phyloP scores from a whole-genome alignment of 1,139 yeast genomes.

The Petasospora fabianii region DNA sequence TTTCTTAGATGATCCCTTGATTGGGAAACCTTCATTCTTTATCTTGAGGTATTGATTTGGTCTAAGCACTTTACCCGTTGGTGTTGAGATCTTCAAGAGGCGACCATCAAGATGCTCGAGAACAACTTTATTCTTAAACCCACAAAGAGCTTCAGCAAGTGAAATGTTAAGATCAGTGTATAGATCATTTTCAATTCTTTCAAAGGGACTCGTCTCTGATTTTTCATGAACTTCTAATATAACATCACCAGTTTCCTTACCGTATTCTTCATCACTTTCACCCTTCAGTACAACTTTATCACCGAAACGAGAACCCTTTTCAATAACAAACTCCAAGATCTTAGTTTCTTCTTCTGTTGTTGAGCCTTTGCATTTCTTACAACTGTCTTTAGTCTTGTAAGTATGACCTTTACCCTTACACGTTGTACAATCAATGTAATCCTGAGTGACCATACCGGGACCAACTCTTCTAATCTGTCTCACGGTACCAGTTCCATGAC shows the following conservation, averaged over 20 bases:
- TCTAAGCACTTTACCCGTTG: conserved; percentile 71
- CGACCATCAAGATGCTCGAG: conserved; percentile 83
- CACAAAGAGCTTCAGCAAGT: conserved; percentile 78
- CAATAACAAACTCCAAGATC: conserved; percentile 72
- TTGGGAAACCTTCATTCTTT: conserved; percentile 85
- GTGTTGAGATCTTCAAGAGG: conserved; percentile 57
- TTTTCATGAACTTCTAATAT: conserved; percentile 53
- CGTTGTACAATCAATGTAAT: conserved; percentile 56
- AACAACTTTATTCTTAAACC: conserved; percentile 60
- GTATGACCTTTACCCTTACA: conserved; percentile 74
- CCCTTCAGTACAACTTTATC: conserved; percentile 59
- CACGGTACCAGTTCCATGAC: conserved; percentile 70
- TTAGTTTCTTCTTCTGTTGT: conserved; percentile 64
- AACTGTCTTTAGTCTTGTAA: conserved; percentile 63
- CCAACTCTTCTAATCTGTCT: conserved; percentile 63
- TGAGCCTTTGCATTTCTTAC: conserved; percentile 72
- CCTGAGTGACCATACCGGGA: conserved; percentile 72
- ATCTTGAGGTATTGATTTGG: conserved; percentile 74
- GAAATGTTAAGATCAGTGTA: conserved; percentile 58
- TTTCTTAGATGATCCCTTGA: conserved; percentile 36
- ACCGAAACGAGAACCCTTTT: conserved; percentile 64
- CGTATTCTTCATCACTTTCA: conserved; percentile 78
- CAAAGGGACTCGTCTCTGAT: conserved; percentile 35
- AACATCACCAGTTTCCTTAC: conserved; percentile 76
- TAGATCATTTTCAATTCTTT: conserved; percentile 62